Conservation (phyloP, 176 grass and related monocot species). For the Puya raimondii region DNA sequence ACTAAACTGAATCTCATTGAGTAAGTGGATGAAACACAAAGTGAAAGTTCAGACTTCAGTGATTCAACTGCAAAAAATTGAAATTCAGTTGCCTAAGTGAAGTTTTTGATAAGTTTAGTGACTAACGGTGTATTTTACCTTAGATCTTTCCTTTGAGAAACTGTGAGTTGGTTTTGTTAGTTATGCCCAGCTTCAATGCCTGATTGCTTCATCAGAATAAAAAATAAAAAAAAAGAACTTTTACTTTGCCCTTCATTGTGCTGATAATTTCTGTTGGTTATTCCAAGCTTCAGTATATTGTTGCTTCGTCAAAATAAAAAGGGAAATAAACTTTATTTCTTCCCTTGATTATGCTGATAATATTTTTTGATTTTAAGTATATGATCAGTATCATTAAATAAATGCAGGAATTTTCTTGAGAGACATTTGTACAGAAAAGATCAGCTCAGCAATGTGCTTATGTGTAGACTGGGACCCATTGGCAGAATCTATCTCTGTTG, state of each 20-base stretch:
- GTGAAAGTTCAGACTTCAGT: no score
- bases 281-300: neutral
- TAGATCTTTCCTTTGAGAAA: neutral
- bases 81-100: neutral
- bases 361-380: neutral
- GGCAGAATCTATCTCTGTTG: slow-evolving; percentile 45
- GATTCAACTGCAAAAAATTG: neutral
- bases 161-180: neutral
- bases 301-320: neutral
- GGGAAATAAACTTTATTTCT: neutral
- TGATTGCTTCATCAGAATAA: neutral
- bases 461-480: slow-evolving; percentile 65
- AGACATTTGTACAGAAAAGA: slow-evolving; percentile 34
- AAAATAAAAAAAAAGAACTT: neutral
- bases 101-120: neutral
- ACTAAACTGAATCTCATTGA: no score
- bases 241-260: neutral
- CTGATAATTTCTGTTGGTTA: neutral
- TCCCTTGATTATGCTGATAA: neutral
- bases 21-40: no score
- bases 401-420: slow-evolving; percentile 39
- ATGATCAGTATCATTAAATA: neutral
- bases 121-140: no score
- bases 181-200: neutral
- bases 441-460: slow-evolving; percentile 87